phyloP scores from a whole-genome alignment of 2,329 filamentous ascomycete species.

The Hypoxylon sp. region DNA sequence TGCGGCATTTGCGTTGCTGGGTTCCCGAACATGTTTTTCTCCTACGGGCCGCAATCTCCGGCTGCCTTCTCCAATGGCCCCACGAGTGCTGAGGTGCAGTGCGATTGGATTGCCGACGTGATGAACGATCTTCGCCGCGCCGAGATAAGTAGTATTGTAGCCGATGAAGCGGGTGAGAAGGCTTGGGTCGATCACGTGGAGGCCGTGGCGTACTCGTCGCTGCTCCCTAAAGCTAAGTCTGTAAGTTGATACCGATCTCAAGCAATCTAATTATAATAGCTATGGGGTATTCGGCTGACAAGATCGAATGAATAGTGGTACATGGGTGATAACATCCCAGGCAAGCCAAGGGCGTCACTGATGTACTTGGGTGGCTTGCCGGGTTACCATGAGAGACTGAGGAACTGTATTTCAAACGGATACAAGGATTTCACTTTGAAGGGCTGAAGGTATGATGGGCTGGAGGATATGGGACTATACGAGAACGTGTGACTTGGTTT shows the following conservation, averaged over 20 bases:
- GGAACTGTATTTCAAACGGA: slow-evolving; percentile 21
- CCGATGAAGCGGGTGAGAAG: slow-evolving; percentile 51
- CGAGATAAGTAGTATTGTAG: slow-evolving; percentile 53
- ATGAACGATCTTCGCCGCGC: slow-evolving; percentile 54
- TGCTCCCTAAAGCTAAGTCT: slow-evolving; percentile 55
- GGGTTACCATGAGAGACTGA: slow-evolving; percentile 38
- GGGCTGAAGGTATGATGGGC: slow-evolving; percentile 29
- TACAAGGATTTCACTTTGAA: slow-evolving; percentile 41
- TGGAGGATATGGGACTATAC: background rate
- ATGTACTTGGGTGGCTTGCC: slow-evolving; percentile 54
- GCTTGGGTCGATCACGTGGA: slow-evolving; percentile 54
- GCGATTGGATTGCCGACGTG: slow-evolving; percentile 56
- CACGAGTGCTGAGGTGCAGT: slow-evolving; percentile 59
- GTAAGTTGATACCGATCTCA: slow-evolving; percentile 46
- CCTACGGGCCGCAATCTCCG: slow-evolving; percentile 60
- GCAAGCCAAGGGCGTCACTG: slow-evolving; percentile 56
- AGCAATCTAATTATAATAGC: background rate
- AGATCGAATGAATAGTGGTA: slow-evolving; percentile 51
- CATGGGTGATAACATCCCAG: slow-evolving; percentile 60
- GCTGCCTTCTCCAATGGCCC: slow-evolving; percentile 59
- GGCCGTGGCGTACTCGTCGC: slow-evolving; percentile 50
- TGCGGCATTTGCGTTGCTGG: slow-evolving; percentile 59
- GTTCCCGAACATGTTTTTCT: slow-evolving; percentile 65
- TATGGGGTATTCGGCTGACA: slow-evolving; percentile 18
- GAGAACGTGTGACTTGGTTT: background rate